Evolutionary conservation across 108 stramenopile genomes (phyloP).

Genomic region (Nitzschia palea): DNA sequence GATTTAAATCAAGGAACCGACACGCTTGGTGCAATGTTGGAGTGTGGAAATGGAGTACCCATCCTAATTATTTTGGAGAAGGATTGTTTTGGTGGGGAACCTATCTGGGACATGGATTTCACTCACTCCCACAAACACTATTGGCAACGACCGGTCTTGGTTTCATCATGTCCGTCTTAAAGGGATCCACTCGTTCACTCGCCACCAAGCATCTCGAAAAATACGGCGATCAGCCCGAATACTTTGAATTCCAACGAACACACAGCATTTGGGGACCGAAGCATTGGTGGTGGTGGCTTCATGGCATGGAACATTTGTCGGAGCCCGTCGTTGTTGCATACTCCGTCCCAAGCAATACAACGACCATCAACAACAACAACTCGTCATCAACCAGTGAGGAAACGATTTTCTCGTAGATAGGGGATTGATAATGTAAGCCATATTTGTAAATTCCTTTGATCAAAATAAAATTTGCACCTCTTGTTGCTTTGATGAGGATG

Average conservation of each 20-base stretch:
- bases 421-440: no score
- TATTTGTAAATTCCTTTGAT: no score
- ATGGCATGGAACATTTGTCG: conserved; percentile 14
- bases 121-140: conserved; percentile 3
- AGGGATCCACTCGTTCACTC: conserved; percentile 34
- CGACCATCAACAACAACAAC: background rate
- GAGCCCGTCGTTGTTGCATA: background rate
- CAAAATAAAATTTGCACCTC: no score
- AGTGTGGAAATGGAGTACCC: conserved; percentile 49
- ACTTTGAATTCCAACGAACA: conserved; percentile 35
- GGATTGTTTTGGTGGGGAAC: conserved; percentile 59
- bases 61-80: conserved; percentile 70
- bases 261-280: conserved; percentile 44
- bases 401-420: no score
- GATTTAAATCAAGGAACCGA: conserved; percentile 50
- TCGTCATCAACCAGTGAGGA: no score
- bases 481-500: no score
- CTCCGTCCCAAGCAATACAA: background rate
- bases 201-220: conserved; percentile 28
- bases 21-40: conserved; percentile 60
- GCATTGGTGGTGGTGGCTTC: conserved; percentile 16
- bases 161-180: conserved; percentile 34
- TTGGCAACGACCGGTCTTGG: conserved; percentile 35
- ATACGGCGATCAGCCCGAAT: conserved; percentile 39
- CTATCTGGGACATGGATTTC: conserved; percentile 37